Evolutionary conservation across 2,329 filamentous ascomycete genomes (phyloP).

Genomic region (Cordyceps tenuipes): DNA sequence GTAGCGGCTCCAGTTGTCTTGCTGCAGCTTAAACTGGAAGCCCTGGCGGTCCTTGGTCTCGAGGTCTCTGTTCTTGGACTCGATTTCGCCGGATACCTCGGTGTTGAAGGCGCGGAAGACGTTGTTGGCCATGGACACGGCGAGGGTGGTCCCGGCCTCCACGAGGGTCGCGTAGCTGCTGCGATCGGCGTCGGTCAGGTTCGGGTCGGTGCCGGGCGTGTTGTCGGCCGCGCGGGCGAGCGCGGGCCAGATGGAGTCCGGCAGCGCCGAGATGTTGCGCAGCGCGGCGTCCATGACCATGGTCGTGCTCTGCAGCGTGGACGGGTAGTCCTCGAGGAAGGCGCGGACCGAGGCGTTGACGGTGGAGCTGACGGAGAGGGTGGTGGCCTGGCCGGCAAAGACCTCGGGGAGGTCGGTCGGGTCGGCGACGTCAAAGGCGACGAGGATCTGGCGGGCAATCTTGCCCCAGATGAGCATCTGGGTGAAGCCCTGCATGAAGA

Average conservation of each 20-base stretch:
- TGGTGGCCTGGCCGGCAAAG: slow-evolving; percentile 15
- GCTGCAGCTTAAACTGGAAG: slow-evolving; percentile 19
- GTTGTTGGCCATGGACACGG: background rate
- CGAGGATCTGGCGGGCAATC: slow-evolving; percentile 25
- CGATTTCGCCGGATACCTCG: slow-evolving; percentile 21
- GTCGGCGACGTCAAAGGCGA: slow-evolving; percentile 13
- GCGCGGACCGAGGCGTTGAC: slow-evolving; percentile 12
- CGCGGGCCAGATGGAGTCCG: slow-evolving; percentile 22
- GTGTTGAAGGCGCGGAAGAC: slow-evolving; percentile 16
- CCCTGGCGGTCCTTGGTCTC: slow-evolving; percentile 13
- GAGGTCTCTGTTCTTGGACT: slow-evolving; percentile 15
- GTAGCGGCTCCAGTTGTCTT: slow-evolving; percentile 20
- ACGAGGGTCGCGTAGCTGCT: background rate
- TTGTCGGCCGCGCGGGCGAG: slow-evolving; percentile 8
- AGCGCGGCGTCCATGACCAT: slow-evolving; percentile 19
- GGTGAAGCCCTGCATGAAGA: slow-evolving; percentile 55
- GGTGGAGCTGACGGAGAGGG: background rate
- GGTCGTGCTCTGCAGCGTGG: slow-evolving; percentile 18
- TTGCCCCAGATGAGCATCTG: slow-evolving; percentile 45
- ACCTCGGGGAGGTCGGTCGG: slow-evolving; percentile 15
- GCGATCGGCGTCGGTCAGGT: background rate
- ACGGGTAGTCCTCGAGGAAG: slow-evolving; percentile 22
- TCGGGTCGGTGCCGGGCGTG: background rate
- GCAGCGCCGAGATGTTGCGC: slow-evolving; percentile 20
- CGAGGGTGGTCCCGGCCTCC: background rate